These are phyloP conservation scores for Candida namnaoensis DNA, from an alignment of 805 yeast genomes.

Conservation along the genomic window DNA sequence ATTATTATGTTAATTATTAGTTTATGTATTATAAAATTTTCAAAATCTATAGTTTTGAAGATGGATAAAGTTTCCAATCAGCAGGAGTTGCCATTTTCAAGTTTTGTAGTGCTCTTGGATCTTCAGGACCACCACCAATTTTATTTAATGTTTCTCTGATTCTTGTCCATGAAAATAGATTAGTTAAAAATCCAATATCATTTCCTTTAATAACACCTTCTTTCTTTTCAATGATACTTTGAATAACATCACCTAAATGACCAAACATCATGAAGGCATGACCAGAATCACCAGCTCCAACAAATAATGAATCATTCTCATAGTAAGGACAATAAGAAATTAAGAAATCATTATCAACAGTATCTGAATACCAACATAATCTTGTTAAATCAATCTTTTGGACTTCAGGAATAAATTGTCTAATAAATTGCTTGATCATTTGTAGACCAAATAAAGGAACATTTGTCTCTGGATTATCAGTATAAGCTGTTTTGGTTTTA, in stretches of 20 bases:
- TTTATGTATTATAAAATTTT: too few relatives aligned
- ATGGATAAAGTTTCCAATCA: constrained; percentile 9
- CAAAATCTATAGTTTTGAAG: too few relatives aligned
- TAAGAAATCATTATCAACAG: constrained; percentile 24
- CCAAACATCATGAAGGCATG: constrained; percentile 30
- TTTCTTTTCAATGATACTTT: constrained; percentile 9
- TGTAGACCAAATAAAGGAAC: constrained; percentile 21
- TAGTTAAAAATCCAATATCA: constrained; percentile 3
- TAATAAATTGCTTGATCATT: constrained; percentile 16
- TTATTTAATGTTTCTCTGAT: constrained; percentile 15
- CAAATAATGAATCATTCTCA: constrained; percentile 18
- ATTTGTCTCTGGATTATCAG: constrained; percentile 14
- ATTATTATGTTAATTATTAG: too few relatives aligned
- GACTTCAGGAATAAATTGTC: constrained; percentile 19
- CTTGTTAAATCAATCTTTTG: constrained; percentile 14
- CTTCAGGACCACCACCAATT: constrained; percentile 14
- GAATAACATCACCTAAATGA: constrained; percentile 20
- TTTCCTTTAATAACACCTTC: constrained; percentile 3
- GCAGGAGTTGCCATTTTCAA: constrained; percentile 16
- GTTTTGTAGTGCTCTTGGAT: constrained; percentile 18
- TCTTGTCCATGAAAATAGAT: constrained; percentile 19
- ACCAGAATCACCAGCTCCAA: constrained; percentile 30
- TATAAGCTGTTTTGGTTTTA: constrained; percentile 18
- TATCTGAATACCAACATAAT: constrained; percentile 28
- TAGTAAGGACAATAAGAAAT: constrained; percentile 24